Evolutionary conservation across 2,329 filamentous ascomycete genomes (phyloP), one percentile per base, ranked within the genome.

Genomic region (Juglanconis oblonga): DNA sequence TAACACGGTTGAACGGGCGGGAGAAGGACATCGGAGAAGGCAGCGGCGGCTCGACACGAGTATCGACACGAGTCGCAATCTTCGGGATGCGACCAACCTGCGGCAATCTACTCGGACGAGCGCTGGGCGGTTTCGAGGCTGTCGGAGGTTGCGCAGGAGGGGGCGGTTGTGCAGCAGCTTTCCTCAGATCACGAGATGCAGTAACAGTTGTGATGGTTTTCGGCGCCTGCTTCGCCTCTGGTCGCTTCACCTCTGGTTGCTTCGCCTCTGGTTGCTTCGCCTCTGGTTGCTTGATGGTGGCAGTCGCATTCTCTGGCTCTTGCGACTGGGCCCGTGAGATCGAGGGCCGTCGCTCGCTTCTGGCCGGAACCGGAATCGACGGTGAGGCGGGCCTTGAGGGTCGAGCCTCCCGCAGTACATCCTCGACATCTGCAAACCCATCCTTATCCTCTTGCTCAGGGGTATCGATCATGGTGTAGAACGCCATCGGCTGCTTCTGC

Each of bases 31-130:
- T 88, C 1, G 89, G 84, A 0, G 90, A 57, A 10, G 55, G 55
- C 29, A 48, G 88, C 1, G 85, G 84, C 52, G 84, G 84, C 63
- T 89, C 84, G 40, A 86, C 79, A 56, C 87, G 83, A 50, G 86
- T 91, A 35, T 94, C 80, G 4, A 97, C 91, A 67, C 87, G 83
- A 50, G 86, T 91, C 33, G 94, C 81, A 4, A 97, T 91, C 67
- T 87, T 87, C 8, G 93, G 93, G 55, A 97, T 97, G 14, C 93
- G 86, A 8, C 92, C 93, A 51, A 97, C 87, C 66, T 94, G 91
- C 33, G 87, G 86, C 17, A 96, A 77, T 58, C 92, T 83, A 69
- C 86, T 90, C 9, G 84, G 84, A 4, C 77, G 76, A 24, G 64
- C 66, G 3, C 51, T 57, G 44, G 52, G 52, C 64, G 66, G 14